Evolutionary conservation across 176 grass and related monocot species (phyloP).

Genomic region (Puccinellia tenuiflora): DNA sequence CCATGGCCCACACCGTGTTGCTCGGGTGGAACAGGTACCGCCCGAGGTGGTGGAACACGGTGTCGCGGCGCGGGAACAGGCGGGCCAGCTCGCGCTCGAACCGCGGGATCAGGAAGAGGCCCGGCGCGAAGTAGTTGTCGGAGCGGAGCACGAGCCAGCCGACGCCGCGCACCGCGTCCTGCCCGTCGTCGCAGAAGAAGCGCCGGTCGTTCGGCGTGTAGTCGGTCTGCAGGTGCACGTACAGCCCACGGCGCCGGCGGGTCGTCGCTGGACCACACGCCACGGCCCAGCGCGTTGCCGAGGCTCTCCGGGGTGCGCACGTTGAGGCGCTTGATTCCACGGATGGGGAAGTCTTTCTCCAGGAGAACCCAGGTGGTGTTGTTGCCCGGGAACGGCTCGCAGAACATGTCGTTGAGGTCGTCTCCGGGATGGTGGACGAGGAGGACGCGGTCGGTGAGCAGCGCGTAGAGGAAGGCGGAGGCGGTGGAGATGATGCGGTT

Average conservation of each 20-base stretch:
- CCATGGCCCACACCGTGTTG: no score
- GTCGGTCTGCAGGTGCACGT: constrained; percentile 39
- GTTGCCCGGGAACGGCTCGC: constrained; percentile 51
- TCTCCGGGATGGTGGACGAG: constrained; percentile 13
- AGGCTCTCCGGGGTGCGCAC: constrained; percentile 13
- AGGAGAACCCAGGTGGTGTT: constrained; percentile 42
- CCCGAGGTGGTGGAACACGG: no score
- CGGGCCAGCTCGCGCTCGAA: no score
- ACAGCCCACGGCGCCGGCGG: constrained; percentile 35
- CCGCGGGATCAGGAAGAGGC: no score
- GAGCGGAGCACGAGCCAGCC: no score
- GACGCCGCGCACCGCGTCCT: no score
- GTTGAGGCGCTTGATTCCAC: constrained; percentile 1
- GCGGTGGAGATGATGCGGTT: constrained; percentile 47
- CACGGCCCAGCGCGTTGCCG: constrained; percentile 15
- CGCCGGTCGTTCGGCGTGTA: neutral
- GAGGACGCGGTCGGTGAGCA: constrained; percentile 50
- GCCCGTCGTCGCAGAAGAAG: no score
- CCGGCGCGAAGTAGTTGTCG: no score
- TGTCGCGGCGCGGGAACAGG: no score
- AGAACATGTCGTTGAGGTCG: constrained; percentile 37
- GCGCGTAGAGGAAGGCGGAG: constrained; percentile 59
- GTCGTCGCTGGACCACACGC: neutral
- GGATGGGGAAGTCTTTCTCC: constrained; percentile 20
- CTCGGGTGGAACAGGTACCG: no score